phyloP scores from a whole-genome alignment of 768 basidiomycete genomes.

The Lactifluus pinguis region DNA sequence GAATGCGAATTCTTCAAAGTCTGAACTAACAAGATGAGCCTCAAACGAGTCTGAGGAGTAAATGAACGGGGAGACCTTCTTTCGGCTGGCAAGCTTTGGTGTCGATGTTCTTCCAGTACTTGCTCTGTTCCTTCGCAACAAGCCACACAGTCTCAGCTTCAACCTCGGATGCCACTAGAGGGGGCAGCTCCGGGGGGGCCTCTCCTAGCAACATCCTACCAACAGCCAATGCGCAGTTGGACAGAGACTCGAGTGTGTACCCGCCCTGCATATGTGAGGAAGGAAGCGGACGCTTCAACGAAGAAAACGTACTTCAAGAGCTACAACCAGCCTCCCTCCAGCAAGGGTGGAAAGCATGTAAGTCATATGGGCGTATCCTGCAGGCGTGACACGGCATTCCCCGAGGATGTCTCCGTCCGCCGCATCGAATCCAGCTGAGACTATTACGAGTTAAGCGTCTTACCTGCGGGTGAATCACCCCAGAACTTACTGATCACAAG shows the following conservation, averaged over 20 bases:
- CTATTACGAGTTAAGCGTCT: slow-evolving; percentile 32
- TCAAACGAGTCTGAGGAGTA: not conserved
- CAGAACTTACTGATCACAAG: slow-evolving; percentile 78
- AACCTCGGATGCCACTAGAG: slow-evolving; percentile 65
- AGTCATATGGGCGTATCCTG: slow-evolving; percentile 97
- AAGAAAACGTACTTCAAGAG: slow-evolving; percentile 67
- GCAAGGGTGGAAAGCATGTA: slow-evolving; percentile 91
- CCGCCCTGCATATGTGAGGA: slow-evolving; percentile 59
- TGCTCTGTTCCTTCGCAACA: slow-evolving; percentile 79
- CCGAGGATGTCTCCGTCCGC: slow-evolving; percentile 90
- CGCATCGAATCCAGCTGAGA: slow-evolving; percentile 97
- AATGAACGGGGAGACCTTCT: slow-evolving; percentile 42
- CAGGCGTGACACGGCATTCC: slow-evolving; percentile 82
- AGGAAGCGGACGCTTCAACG: not conserved
- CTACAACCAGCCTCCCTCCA: slow-evolving; percentile 81
- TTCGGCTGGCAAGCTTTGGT: slow-evolving; percentile 75
- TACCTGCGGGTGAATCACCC: not conserved
- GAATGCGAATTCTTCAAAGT: slow-evolving; percentile 50
- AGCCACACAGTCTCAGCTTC: slow-evolving; percentile 88
- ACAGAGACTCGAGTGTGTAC: slow-evolving; percentile 86
- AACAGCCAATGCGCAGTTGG: slow-evolving; percentile 81
- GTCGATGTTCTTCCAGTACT: slow-evolving; percentile 84
- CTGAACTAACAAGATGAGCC: slow-evolving; percentile 29
- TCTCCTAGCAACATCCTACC: slow-evolving; percentile 84
- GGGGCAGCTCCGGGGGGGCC: slow-evolving; percentile 63